Evolutionary conservation across 1,284 basidiomycete species (phyloP), one percentile per base, ranked within the genome.

Genomic region (Cryptococcus hybrid): DNA sequence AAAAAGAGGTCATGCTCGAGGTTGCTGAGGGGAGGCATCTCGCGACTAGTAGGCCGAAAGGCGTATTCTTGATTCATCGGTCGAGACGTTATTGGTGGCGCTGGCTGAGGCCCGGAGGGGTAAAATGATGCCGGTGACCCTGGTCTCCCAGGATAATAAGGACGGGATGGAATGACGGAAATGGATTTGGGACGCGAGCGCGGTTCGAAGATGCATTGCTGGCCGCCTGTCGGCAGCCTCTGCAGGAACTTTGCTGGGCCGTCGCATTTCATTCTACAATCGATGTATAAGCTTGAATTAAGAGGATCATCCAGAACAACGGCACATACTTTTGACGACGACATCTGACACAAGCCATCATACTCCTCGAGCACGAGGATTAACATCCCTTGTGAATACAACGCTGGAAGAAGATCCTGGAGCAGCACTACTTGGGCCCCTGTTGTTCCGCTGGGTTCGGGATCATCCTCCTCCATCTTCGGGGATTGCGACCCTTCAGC

Each of bases 341-440:
- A 57, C 72, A 73, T 38, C 67, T 58, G 51, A 68, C 68, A 65
- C 75, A 76, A 6, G 75, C 75, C 73, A 75, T 75, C 73, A 76
- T 76, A 50, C 71, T 74, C 37, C 75, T 62, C n/a, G 75, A 18
- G 71, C 71, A 39, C 73, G 49, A 55, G 66, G 67, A 18, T 65
- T 64, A 8, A 68, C 64, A 56, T 72, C 68, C 46, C 74, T 61
- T 5, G 68, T 65, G 40, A 73, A 70, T 3, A 70, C 57, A 65
- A 30, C 9, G 58, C 56, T 8, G 39, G 36, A 7, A 45, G 35
- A 44, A 47, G 60, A 42, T 51, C 60, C 36, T 15, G 54, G 36
- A 53, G 56, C 39, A n/a, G 13, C 37, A 35, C 11, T 12, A 51
- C 12, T 34, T 34, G 34, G 49, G 9, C 37, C 49, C 13, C 36